Conservation (phyloP, 2,329 filamentous ascomycete genomes). For the Fusarium albidum region DNA sequence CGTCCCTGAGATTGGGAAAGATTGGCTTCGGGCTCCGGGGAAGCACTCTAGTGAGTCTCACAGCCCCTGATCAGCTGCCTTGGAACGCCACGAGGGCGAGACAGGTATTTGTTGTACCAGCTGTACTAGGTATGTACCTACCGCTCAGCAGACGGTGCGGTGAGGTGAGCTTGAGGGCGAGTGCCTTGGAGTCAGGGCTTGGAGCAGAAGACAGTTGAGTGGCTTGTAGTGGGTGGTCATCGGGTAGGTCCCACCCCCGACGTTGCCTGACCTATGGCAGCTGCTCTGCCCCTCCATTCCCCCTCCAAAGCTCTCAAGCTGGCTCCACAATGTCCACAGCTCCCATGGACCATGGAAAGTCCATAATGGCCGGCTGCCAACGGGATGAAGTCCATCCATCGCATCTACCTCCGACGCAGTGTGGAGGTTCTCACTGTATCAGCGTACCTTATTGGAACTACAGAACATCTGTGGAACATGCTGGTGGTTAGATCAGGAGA, state of each 20-base stretch:
- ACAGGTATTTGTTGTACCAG: not conserved
- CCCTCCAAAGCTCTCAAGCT: constrained; percentile 26
- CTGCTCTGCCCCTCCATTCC: constrained; percentile 29
- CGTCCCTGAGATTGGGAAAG: constrained; percentile 25
- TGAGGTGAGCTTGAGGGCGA: constrained; percentile 19
- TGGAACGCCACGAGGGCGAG: constrained; percentile 3
- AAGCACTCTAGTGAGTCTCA: constrained; percentile 4
- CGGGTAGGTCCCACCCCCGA: constrained; percentile 32
- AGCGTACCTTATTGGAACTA: constrained; percentile 17
- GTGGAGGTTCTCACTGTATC: constrained; percentile 24
- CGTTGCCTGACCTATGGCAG: constrained; percentile 16
- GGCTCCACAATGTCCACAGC: constrained; percentile 18
- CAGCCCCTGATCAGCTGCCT: not conserved
- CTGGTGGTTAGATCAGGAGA: constrained; percentile 19
- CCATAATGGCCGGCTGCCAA: constrained; percentile 33
- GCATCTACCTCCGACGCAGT: constrained; percentile 34
- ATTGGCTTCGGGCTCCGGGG: constrained; percentile 33
- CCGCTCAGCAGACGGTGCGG: constrained; percentile 28
- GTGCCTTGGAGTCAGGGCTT: not conserved
- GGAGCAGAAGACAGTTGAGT: not conserved
- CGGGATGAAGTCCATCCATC: constrained; percentile 25
- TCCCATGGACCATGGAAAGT: constrained; percentile 9
- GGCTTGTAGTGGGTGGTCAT: constrained; percentile 36
- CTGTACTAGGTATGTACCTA: not conserved
- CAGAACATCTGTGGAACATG: constrained; percentile 33